A percentile compares a stretch with the other conserved stretches of the same genome.
These are phyloP conservation scores for Crataegus laevigata DNA, from an alignment of 306 rosid species.

Conservation along the genomic window DNA sequence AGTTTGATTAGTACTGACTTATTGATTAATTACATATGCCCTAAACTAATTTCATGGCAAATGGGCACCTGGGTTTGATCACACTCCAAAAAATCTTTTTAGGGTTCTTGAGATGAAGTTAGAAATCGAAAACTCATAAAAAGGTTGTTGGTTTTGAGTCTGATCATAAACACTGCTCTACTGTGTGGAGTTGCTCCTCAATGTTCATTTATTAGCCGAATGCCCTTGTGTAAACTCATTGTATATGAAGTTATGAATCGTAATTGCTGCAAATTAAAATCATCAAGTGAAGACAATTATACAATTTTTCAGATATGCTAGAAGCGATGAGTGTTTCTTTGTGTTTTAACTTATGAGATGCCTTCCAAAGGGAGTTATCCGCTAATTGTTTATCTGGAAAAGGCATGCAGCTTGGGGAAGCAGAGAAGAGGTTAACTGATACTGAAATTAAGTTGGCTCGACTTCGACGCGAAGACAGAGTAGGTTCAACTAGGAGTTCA, in stretches of 20 bases:
- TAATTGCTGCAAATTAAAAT: background rate
- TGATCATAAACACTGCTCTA: background rate
- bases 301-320: background rate
- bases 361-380: background rate
- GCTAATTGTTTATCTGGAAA: constrained; percentile 20
- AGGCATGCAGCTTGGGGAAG: constrained; percentile 64
- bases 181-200: background rate
- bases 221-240: background rate
- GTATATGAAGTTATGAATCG: background rate
- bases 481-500: constrained; percentile 20
- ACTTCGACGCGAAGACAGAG: constrained; percentile 43
- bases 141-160: background rate
- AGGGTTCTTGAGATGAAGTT: background rate
- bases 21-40: background rate
- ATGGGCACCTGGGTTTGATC: background rate
- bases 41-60: background rate
- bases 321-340: background rate
- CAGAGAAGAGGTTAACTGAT: constrained; percentile 61
- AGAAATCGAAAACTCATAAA: background rate
- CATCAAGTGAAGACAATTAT: background rate
- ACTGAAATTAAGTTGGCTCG: constrained; percentile 67
- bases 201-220: background rate
- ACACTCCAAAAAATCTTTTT: background rate
- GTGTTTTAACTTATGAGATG: background rate
- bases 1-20: background rate